Percentiles rank a stretch among this genome's conserved stretches.
Conservation (phyloP, 2,329 filamentous ascomycete genomes). For the Curvularia eragrostidis region DNA sequence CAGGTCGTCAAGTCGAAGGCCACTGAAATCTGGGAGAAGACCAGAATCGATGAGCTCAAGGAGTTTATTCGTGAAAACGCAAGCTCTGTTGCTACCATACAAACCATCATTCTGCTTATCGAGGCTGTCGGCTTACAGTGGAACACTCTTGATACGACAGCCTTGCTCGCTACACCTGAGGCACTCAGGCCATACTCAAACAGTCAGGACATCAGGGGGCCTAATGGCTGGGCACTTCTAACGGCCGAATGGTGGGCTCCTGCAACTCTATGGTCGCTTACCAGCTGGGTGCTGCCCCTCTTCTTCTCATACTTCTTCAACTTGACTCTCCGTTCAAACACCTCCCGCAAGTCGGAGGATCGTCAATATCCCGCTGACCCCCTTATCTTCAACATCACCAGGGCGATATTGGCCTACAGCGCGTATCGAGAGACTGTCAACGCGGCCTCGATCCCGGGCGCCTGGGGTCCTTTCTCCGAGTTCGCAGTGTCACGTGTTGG, state of each 20-base stretch:
- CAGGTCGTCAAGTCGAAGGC: constrained; percentile 74
- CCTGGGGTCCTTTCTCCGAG: constrained; percentile 64
- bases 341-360: constrained; percentile 51
- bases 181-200: constrained; percentile 62
- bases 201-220: constrained; percentile 70
- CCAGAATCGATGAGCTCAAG: constrained; percentile 70
- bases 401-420: constrained; percentile 80
- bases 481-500: constrained; percentile 69
- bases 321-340: constrained; percentile 67
- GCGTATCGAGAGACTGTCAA: constrained; percentile 65
- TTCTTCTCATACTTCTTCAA: constrained; percentile 90
- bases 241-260: constrained; percentile 84
- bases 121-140: constrained; percentile 72
- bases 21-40: constrained; percentile 67
- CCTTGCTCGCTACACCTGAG: constrained; percentile 75
- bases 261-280: constrained; percentile 76
- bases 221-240: constrained; percentile 81
- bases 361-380: constrained; percentile 75
- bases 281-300: constrained; percentile 73
- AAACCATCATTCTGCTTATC: constrained; percentile 60
- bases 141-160: constrained; percentile 73
- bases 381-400: constrained; percentile 86
- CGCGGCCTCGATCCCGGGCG: constrained; percentile 57
- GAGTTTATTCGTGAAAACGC: constrained; percentile 71
- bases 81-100: constrained; percentile 67